Evolutionary conservation across 2,329 filamentous ascomycete genomes (phyloP).

Genomic region (Moelleriella libera): DNA sequence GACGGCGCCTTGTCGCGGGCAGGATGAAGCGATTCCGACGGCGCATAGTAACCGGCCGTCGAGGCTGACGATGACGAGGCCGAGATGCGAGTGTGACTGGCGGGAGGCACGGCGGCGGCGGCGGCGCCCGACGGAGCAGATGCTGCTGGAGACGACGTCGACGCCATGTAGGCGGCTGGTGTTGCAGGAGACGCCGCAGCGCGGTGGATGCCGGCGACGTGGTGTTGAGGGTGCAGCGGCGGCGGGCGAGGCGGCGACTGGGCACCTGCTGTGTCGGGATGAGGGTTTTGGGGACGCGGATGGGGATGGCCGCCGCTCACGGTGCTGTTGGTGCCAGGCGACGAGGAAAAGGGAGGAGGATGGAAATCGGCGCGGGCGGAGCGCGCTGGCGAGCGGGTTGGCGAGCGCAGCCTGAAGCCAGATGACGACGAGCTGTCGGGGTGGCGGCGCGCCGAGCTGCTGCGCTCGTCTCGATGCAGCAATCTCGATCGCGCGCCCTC

Average conservation of each 20-base stretch:
- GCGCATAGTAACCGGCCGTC: not conserved
- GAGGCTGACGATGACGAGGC: conserved; percentile 12
- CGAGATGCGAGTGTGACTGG: conserved; percentile 19
- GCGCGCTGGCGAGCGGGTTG: conserved; percentile 14
- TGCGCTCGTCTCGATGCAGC: not conserved
- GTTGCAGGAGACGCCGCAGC: not conserved
- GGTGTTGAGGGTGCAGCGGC: conserved; percentile 7
- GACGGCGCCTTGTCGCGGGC: conserved; percentile 24
- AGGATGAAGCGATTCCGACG: conserved; percentile 12
- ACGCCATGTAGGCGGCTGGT: conserved; percentile 19
- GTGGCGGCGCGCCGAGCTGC: not conserved
- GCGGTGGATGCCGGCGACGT: conserved; percentile 1
- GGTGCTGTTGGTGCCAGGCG: conserved; percentile 14
- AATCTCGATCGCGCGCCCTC: not conserved
- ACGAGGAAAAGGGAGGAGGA: conserved; percentile 16
- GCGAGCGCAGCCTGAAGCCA: conserved; percentile 34
- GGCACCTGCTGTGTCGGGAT: conserved; percentile 13
- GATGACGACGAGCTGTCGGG: conserved; percentile 15
- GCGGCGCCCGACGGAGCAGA: conserved; percentile 14
- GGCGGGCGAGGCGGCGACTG: conserved; percentile 15
- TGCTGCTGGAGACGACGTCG: conserved; percentile 15
- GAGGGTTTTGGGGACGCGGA: conserved; percentile 10
- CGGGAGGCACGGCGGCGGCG: conserved; percentile 13
- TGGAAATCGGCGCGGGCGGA: conserved; percentile 23
- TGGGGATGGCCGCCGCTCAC: conserved; percentile 11